Evolutionary conservation across 2,329 filamentous ascomycete species (phyloP).

Genomic region (Emergomyces pasteurianus): DNA sequence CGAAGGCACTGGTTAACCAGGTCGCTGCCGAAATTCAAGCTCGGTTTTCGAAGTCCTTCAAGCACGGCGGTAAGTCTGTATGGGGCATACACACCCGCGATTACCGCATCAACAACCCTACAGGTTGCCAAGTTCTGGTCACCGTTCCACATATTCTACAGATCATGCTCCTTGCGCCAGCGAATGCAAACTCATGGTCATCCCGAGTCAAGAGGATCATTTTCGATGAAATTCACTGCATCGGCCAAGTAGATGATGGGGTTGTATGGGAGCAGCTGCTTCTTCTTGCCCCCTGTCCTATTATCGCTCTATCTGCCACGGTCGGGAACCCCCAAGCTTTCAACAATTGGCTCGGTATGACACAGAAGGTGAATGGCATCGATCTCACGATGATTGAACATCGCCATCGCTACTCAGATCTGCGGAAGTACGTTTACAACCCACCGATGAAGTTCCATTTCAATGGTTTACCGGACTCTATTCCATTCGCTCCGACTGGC

Average conservation of each 20-base stretch:
- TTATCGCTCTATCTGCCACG: slow-evolving; percentile 68
- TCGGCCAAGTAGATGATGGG: slow-evolving; percentile 64
- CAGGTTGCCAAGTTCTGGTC: slow-evolving; percentile 61
- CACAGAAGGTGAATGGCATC: slow-evolving; percentile 51
- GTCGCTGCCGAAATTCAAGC: slow-evolving; percentile 69
- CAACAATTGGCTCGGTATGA: slow-evolving; percentile 52
- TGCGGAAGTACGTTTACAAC: slow-evolving; percentile 61
- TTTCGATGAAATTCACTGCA: slow-evolving; percentile 73
- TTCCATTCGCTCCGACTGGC: slow-evolving; percentile 31
- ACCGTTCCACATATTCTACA: slow-evolving; percentile 70
- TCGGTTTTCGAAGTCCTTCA: slow-evolving; percentile 56
- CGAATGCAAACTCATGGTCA: slow-evolving; percentile 56
- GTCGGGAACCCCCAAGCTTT: slow-evolving; percentile 66
- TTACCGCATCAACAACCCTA: slow-evolving; percentile 60
- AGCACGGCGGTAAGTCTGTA: slow-evolving; percentile 51
- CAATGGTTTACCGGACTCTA: slow-evolving; percentile 35
- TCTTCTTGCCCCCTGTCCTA: slow-evolving; percentile 60
- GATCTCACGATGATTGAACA: slow-evolving; percentile 59
- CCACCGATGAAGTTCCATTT: slow-evolving; percentile 41
- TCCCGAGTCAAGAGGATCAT: slow-evolving; percentile 61
- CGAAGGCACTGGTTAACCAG: slow-evolving; percentile 72
- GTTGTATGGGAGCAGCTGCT: slow-evolving; percentile 69
- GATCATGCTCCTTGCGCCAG: slow-evolving; percentile 56
- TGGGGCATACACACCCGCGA: slow-evolving; percentile 72
- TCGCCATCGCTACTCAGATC: slow-evolving; percentile 58